Base-by-base conservation (phyloP, 306 rosid species). In the Fagus sylvatica region DNA sequence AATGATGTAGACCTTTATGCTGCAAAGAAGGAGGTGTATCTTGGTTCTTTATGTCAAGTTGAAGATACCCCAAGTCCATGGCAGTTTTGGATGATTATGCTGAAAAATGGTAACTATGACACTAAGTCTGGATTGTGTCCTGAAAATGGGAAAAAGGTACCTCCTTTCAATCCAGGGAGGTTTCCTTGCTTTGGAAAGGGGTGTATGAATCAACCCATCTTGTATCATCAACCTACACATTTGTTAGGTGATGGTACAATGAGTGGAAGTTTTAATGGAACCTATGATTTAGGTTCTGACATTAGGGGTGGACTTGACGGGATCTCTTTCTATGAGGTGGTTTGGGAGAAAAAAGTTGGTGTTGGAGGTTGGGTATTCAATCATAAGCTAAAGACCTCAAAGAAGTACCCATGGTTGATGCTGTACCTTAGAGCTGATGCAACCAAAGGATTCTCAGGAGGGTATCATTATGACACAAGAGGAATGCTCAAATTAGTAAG, bases 31-130 rank as follows among this genome's bases (percentile, higher is more conserved):
- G 93, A 93, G 74, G 51, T 80, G 9, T 87, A 79, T 83, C 77
- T 93, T 70, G 98, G 94, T 73, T 88, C 90, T 66, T 53, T 86
- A 51, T 84, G 90, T 67, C 68, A 89, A 61, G 87, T 89, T 72
- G 17, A 40, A 16, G 93, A 90, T 75, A 42, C 73, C 13, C 89
- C 90, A 72, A 83, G 30, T 15, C 90, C 93, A 8, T 92, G 97
- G 97, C 97, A 92, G 37, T 92, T 92, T 69, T 92, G 97, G 97
- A 92, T 90, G 97, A 75, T 91, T 64, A 89, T 91, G 93, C 80
- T 92, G n/a, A 92, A 84, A 74, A 89, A 85, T 73, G 92, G 92
- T 11, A 91, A 89, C 72, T 91, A 74, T 49, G 98, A 93, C 84
- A 83, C 89, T 28, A 28, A 7, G 65, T 85, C 94, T 28, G 89